A percentile compares a stretch with the other conserved stretches of the same genome.
These are phyloP conservation scores for Corynascus novoguineensis DNA, from an alignment of 495 filamentous ascomycete genomes.

Conservation along the genomic window DNA sequence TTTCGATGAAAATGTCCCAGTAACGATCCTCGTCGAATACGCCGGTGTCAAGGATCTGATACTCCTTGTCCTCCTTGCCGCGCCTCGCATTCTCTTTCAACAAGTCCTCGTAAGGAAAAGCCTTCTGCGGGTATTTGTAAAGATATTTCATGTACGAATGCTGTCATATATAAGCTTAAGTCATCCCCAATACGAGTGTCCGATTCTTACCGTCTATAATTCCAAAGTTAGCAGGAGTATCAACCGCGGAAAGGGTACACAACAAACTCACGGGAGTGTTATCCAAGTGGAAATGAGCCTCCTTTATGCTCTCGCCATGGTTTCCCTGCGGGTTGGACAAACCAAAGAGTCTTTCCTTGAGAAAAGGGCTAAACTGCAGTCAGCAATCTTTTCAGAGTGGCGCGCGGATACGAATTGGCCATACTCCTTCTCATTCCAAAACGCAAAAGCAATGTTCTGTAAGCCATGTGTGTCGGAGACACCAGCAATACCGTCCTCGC, in stretches of 20 bases:
- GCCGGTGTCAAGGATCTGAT: slow-evolving; percentile 88
- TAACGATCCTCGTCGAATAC: slow-evolving; percentile 87
- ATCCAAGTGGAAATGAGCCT: slow-evolving; percentile 92
- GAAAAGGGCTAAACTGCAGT: slow-evolving; percentile 59
- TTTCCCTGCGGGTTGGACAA: slow-evolving; percentile 94
- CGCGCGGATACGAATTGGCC: slow-evolving; percentile 19
- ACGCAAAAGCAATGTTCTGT: slow-evolving; percentile 89
- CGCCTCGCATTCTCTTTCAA: slow-evolving; percentile 76
- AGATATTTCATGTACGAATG: slow-evolving; percentile 99
- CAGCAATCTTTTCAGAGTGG: background rate
- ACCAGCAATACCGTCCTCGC: slow-evolving; percentile 94
- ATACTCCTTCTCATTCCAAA: slow-evolving; percentile 96
- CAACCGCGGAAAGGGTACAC: background rate
- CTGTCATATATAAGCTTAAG: slow-evolving; percentile 37
- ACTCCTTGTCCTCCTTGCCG: slow-evolving; percentile 69
- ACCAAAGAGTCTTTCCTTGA: slow-evolving; percentile 93
- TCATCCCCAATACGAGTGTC: background rate
- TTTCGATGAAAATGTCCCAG: slow-evolving; percentile 97
- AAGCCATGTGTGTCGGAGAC: slow-evolving; percentile 86
- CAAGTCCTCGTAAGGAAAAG: slow-evolving; percentile 87
- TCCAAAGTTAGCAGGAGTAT: slow-evolving; percentile 22
- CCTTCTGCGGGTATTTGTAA: slow-evolving; percentile 91
- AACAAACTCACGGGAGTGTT: slow-evolving; percentile 64
- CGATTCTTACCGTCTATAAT: slow-evolving; percentile 39
- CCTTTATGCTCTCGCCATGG: slow-evolving; percentile 94